Percentiles rank a stretch among this genome's conserved stretches.
phyloP scores from a whole-genome alignment of 805 yeast species.

The Metschnikowia borealis region DNA sequence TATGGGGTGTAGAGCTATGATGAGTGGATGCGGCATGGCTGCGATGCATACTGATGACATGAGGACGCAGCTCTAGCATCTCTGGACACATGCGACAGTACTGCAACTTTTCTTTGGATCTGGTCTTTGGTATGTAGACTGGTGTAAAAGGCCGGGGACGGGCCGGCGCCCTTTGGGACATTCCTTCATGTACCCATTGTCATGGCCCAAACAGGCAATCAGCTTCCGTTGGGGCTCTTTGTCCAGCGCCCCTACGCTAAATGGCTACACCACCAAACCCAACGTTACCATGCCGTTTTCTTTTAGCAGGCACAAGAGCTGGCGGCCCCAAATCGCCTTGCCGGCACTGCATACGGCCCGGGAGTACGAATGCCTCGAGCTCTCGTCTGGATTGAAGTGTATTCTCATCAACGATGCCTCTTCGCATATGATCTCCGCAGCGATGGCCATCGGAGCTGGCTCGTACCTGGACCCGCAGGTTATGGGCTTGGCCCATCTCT shows the following conservation, averaged over 20 bases:
- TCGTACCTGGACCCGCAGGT: slow-evolving; percentile 72
- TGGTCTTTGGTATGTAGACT: too few relatives aligned
- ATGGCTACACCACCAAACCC: background rate
- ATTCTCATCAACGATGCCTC: slow-evolving; percentile 75
- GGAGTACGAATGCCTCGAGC: slow-evolving; percentile 41
- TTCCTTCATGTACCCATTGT: background rate
- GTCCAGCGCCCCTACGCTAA: background rate
- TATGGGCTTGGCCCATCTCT: slow-evolving; percentile 85
- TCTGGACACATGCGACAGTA: too few relatives aligned
- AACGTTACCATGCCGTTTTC: background rate
- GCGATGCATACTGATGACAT: too few relatives aligned
- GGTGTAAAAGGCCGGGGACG: background rate
- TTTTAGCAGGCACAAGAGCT: background rate
- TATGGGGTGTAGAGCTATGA: too few relatives aligned
- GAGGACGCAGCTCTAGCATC: too few relatives aligned
- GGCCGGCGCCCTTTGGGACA: background rate
- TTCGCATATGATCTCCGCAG: slow-evolving; percentile 59
- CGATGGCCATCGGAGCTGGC: slow-evolving; percentile 76
- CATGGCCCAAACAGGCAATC: slow-evolving; percentile 3
- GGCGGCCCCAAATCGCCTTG: slow-evolving; percentile 4
- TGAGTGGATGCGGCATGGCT: too few relatives aligned
- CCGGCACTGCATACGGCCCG: slow-evolving; percentile 37
- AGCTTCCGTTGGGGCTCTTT: background rate
- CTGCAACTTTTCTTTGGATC: too few relatives aligned
- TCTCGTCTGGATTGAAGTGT: slow-evolving; percentile 67